Percentiles rank a stretch among this genome's conserved stretches.
Conservation (phyloP, 495 filamentous ascomycete species). For the Penicillium steckii region DNA sequence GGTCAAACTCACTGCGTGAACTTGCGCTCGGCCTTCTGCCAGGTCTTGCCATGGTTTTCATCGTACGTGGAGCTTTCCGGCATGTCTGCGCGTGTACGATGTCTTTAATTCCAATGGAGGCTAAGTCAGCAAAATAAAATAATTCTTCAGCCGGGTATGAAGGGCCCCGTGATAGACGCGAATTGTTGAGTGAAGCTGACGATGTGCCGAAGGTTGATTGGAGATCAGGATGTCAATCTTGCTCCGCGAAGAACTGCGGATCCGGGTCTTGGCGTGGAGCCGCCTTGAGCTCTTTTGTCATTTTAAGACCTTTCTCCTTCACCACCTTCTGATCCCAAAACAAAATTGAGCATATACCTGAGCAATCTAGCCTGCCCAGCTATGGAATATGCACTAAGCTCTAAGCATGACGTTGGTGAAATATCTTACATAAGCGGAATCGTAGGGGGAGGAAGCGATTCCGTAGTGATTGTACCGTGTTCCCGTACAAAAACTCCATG, state of each 20-base stretch:
- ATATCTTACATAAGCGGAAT: too few species aligned
- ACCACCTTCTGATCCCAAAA: too few species aligned
- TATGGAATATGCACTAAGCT: too few species aligned
- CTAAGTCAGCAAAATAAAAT: neutral
- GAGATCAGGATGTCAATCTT: conserved; percentile 19
- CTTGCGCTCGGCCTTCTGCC: conserved; percentile 39
- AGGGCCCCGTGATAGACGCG: neutral
- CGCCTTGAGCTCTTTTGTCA: neutral
- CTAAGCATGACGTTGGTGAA: too few species aligned
- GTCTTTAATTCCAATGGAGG: neutral
- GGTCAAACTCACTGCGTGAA: conserved; percentile 37
- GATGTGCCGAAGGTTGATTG: conserved; percentile 20
- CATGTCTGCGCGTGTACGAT: conserved; percentile 9
- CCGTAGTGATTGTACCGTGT: too few species aligned
- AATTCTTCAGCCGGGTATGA: neutral
- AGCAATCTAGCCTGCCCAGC: too few species aligned
- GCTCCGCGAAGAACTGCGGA: conserved; percentile 21
- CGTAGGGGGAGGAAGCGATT: too few species aligned
- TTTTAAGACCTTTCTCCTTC: too few species aligned
- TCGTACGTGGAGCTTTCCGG: conserved; percentile 16
- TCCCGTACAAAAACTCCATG: too few species aligned
- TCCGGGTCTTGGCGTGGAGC: conserved; percentile 34
- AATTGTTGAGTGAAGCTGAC: conserved; percentile 1
- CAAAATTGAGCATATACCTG: too few species aligned
- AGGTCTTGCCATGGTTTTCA: conserved; percentile 28